A percentile compares a stretch with the other conserved stretches of the same genome.
phyloP scores from a whole-genome alignment of 306 rosid genomes.

The Dicorynia guianensis region DNA sequence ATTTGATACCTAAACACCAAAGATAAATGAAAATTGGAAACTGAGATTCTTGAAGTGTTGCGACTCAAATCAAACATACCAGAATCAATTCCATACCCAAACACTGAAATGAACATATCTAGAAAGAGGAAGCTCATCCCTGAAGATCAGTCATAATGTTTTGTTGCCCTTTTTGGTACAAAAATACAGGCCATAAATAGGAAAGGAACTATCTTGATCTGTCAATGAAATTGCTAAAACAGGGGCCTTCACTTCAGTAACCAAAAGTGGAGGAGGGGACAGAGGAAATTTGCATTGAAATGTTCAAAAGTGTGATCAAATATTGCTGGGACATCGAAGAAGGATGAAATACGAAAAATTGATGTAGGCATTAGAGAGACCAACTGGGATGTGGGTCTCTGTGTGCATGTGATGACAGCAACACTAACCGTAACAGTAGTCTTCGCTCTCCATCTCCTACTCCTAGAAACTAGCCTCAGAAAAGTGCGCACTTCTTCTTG shows the following conservation, averaged over 20 bases:
- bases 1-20: constrained; percentile 47
- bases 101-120: constrained; percentile 15
- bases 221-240: constrained; percentile 32
- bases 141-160: constrained; percentile 39
- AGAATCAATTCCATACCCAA: constrained; percentile 31
- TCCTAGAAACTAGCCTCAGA: constrained; percentile 32
- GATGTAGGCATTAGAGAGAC: constrained; percentile 54
- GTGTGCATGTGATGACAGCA: constrained; percentile 44
- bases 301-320: constrained; percentile 49
- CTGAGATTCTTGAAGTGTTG: constrained; percentile 31
- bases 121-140: constrained; percentile 34
- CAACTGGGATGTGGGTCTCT: constrained; percentile 56
- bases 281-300: constrained; percentile 45
- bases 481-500: constrained; percentile 49
- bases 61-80: constrained; percentile 24
- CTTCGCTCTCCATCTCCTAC: constrained; percentile 39
- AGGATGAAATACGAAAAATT: constrained; percentile 43
- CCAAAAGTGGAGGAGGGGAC: constrained; percentile 52
- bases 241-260: constrained; percentile 40
- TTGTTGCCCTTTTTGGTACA: constrained; percentile 46
- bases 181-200: constrained; percentile 44
- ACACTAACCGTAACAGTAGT: constrained; percentile 39
- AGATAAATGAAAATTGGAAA: constrained; percentile 29
- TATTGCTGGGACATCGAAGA: constrained; percentile 46
- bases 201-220: constrained; percentile 28